phyloP scores from a whole-genome alignment of 2,329 filamentous ascomycete genomes.

The Colletotrichum truncatum region DNA sequence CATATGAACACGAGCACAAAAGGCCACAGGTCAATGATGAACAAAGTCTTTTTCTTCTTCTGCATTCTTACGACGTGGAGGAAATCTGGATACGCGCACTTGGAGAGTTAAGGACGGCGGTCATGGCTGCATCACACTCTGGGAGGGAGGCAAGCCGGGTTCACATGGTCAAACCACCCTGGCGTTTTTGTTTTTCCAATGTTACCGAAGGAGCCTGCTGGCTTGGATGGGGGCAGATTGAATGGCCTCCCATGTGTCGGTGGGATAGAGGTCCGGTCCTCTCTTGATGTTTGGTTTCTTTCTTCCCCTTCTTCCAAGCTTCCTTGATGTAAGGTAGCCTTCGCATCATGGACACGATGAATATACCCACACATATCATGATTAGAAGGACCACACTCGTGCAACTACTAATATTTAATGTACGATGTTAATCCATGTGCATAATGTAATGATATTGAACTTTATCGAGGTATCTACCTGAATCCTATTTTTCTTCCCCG shows the following conservation, averaged over 20 bases:
- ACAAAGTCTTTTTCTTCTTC: background rate
- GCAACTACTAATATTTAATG: too few species aligned
- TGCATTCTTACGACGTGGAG: constrained; percentile 16
- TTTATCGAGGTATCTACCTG: constrained; percentile 21
- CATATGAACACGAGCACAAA: constrained; percentile 12
- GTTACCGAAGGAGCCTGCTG: background rate
- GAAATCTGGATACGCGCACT: constrained; percentile 19
- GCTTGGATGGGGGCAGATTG: background rate
- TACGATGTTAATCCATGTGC: background rate
- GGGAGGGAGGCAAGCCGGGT: constrained; percentile 3
- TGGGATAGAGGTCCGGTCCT: background rate
- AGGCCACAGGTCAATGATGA: constrained; percentile 12
- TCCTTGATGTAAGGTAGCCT: background rate
- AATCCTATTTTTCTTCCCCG: background rate
- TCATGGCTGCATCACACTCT: constrained; percentile 8
- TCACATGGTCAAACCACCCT: background rate
- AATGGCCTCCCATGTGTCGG: background rate
- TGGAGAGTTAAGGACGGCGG: constrained; percentile 13
- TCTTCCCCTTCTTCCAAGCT: background rate
- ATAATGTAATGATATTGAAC: constrained; percentile 15
- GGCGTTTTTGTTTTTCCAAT: constrained; percentile 22
- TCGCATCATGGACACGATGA: constrained; percentile 20
- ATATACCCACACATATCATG: constrained; percentile 30
- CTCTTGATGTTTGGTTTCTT: background rate
- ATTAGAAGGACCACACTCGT: background rate